phyloP scores from a whole-genome alignment of 2,329 filamentous ascomycete species.

The Epichloe festucae region DNA sequence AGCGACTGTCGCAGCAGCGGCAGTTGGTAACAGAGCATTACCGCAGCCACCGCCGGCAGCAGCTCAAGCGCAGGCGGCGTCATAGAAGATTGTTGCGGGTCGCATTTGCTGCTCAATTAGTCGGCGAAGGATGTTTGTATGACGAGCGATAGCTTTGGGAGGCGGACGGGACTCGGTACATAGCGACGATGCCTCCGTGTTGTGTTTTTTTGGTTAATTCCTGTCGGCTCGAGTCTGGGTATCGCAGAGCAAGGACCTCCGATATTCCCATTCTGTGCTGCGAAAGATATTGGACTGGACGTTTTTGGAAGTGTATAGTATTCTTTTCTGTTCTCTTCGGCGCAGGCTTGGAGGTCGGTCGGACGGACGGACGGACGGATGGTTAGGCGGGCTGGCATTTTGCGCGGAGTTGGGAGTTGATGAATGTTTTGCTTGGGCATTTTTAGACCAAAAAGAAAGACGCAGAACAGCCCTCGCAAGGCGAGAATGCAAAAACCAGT shows the following conservation, averaged over 20 bases:
- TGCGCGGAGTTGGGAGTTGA: constrained; percentile 25
- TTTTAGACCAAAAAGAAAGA: background rate
- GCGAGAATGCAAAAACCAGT: constrained; percentile 8
- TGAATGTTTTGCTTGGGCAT: background rate
- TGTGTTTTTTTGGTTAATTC: background rate
- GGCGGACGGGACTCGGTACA: background rate
- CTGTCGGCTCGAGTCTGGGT: background rate
- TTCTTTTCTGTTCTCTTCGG: background rate
- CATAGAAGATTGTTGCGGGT: constrained; percentile 6
- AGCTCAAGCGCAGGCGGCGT: constrained; percentile 14
- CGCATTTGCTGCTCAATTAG: background rate
- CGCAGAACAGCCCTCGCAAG: constrained; percentile 8
- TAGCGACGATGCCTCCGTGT: constrained; percentile 2
- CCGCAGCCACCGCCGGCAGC: constrained; percentile 6
- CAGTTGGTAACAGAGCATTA: background rate
- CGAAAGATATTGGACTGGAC: background rate
- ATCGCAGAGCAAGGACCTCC: background rate
- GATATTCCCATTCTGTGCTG: background rate
- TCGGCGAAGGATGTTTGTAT: constrained; percentile 10
- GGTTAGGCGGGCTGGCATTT: constrained; percentile 15
- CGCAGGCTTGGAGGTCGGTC: background rate
- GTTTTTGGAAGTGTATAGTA: constrained; percentile 8
- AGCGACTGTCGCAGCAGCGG: constrained; percentile 12
- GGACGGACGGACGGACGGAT: constrained; percentile 2
- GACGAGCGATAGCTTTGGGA: constrained; percentile 5